Percentiles rank a stretch among this genome's conserved stretches.
Conservation (phyloP, 345 rosid species). For the Atalantia buxifolia region DNA sequence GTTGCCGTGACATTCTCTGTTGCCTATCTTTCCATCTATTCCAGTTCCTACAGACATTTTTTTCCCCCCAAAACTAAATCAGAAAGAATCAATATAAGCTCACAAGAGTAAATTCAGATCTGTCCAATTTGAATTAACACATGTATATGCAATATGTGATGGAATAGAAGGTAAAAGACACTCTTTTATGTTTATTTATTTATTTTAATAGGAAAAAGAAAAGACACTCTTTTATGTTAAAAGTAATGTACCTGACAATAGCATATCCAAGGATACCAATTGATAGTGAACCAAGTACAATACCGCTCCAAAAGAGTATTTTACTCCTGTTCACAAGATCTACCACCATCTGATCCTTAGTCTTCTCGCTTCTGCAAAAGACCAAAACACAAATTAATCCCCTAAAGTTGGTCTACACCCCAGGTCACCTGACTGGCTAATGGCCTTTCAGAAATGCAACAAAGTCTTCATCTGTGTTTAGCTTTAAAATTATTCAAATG, state of each 20-base stretch:
- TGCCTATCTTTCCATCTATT: constrained; percentile 67
- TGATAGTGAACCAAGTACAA: constrained; percentile 67
- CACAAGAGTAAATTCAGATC: background rate
- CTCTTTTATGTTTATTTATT: background rate
- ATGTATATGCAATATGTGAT: background rate
- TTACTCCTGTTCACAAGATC: constrained; percentile 61
- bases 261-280: constrained; percentile 74
- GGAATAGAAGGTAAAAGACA: background rate
- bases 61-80: background rate
- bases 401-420: background rate
- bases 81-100: background rate
- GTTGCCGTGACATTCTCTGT: constrained; percentile 38
- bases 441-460: background rate
- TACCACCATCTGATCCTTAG: constrained; percentile 70
- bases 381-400: background rate
- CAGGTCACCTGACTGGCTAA: background rate
- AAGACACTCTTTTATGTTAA: background rate
- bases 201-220: too few species aligned
- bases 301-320: constrained; percentile 58
- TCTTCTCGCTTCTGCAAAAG: constrained; percentile 68
- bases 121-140: background rate
- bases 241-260: constrained; percentile 48
- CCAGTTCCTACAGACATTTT: constrained; percentile 61
- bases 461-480: background rate
- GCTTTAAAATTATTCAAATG: background rate